Evolutionary conservation across 768 basidiomycete species (phyloP), one percentile per base, ranked within the genome.

Genomic region (Hortiboletus campestris): DNA sequence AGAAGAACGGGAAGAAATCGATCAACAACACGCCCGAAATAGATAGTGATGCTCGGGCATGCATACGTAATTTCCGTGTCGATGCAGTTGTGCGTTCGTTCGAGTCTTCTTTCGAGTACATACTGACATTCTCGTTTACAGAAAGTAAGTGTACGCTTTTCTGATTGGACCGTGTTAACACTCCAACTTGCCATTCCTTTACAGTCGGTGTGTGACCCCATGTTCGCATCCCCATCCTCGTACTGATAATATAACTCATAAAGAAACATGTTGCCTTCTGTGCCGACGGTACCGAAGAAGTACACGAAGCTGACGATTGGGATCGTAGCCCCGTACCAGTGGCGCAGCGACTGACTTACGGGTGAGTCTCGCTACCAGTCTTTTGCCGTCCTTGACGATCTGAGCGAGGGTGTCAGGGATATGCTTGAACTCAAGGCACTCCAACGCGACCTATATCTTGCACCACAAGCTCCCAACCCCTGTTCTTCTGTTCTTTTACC

Each of bases 231-330:
- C 7, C 20, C 4, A 12, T 31, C 16, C 16, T 13, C 13, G 3
- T 25, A 31, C 48, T 65, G 46, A 66, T 41, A 11, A 19, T 3
- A 29, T 10, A 6, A 28, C 8, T 12, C 19, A 14, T 39, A 8
- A 57, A 69, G 57, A 88, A 89, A 71, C 79, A 78, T 32, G 89
- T 91, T 31, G 80, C 79, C 9, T 91, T 89, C 60, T 79, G 81
- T 43, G 74, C 74, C 4, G 73, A 79, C 2, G 79, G 78, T 50
- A 71, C 74, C 13, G 83, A 86, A 56, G 78, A 88, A 66, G 74
- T 90, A 11, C 79, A 80, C 64, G 68, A 77, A 31, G 89, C 86
- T 4, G 89, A 91, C 67, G 86, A 88, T 53, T 90, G 89, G 89
- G 89, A 91, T 67, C 78, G 89, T 16, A 88, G 86, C 2, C 88